A percentile compares a stretch with the other conserved stretches of the same genome.
Conservation (phyloP, 192 early-diverging fungal genomes). For the Coemansia sp. region DNA sequence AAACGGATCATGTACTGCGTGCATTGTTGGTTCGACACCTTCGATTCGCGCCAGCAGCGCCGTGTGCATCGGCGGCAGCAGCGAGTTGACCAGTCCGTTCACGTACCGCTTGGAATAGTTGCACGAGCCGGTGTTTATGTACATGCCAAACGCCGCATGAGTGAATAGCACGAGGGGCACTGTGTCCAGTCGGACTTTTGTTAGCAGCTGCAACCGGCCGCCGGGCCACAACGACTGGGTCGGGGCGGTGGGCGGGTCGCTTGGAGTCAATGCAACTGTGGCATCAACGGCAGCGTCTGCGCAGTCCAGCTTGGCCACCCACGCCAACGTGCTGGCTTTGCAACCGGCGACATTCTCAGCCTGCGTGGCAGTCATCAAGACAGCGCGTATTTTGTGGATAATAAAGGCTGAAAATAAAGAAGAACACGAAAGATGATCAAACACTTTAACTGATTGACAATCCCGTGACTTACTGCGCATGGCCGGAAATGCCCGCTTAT, state of each 20-base stretch:
- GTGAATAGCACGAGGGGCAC: constrained; percentile 32
- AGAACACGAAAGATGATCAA: background rate
- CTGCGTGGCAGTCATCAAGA: background rate
- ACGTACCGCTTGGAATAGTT: constrained; percentile 22
- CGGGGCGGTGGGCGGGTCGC: background rate
- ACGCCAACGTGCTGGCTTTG: constrained; percentile 1
- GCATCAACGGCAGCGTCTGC: constrained; percentile 16
- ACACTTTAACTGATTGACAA: background rate
- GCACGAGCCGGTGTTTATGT: constrained; percentile 18
- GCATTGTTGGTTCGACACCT: constrained; percentile 8
- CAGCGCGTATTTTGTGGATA: background rate
- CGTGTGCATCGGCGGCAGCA: constrained; percentile 5
- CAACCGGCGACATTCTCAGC: background rate
- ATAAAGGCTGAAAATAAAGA: background rate
- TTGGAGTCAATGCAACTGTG: constrained; percentile 12
- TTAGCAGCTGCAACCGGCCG: constrained; percentile 36
- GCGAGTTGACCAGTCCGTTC: constrained; percentile 28
- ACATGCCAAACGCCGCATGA: constrained; percentile 14
- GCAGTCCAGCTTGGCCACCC: constrained; percentile 20
- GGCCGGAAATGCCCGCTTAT: no score
- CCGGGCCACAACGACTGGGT: constrained; percentile 12
- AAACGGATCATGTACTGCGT: constrained; percentile 19
- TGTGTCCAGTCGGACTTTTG: constrained; percentile 10
- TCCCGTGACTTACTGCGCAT: no score
- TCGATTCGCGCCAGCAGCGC: constrained; percentile 15